Conservation (phyloP, 2,329 filamentous ascomycete genomes). For the Fusarium xyrophilum region DNA sequence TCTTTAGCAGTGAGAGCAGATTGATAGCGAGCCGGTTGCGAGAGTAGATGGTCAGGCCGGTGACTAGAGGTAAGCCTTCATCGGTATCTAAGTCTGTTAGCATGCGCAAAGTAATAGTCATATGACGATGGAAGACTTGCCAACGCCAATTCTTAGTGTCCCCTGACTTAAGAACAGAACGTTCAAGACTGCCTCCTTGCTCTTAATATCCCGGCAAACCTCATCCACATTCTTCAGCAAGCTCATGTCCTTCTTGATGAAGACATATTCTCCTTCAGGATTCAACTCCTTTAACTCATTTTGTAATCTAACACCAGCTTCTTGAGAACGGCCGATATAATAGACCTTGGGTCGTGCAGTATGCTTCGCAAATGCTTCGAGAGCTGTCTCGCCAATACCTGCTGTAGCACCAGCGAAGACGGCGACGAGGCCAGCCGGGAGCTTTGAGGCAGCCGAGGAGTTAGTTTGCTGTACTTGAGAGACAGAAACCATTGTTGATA, state of each 20-base stretch:
- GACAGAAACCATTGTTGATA: constrained; percentile 22
- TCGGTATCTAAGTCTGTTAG: constrained; percentile 54
- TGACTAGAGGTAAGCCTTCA: constrained; percentile 62
- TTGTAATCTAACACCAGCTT: constrained; percentile 48
- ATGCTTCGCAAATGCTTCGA: constrained; percentile 54
- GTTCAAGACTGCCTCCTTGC: constrained; percentile 54
- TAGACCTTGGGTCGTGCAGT: constrained; percentile 56
- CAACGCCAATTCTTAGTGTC: constrained; percentile 38
- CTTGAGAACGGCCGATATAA: constrained; percentile 55
- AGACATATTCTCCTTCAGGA: constrained; percentile 52
- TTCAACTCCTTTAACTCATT: constrained; percentile 53
- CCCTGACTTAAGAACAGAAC: constrained; percentile 56
- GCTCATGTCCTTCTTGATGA: constrained; percentile 58
- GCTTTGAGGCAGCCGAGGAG: background rate
- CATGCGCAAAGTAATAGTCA: background rate
- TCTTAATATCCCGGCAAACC: constrained; percentile 54
- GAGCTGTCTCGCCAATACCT: constrained; percentile 59
- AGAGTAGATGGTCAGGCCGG: constrained; percentile 62
- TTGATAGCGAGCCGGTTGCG: constrained; percentile 64
- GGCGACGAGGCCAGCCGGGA: constrained; percentile 46
- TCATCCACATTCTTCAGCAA: constrained; percentile 59
- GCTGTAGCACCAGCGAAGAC: constrained; percentile 62
- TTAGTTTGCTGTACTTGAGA: constrained; percentile 25
- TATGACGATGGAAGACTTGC: background rate
- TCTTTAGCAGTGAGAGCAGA: constrained; percentile 61